Conservation (phyloP, 106 monocot genomes). For the Hemerocallis citrina region DNA sequence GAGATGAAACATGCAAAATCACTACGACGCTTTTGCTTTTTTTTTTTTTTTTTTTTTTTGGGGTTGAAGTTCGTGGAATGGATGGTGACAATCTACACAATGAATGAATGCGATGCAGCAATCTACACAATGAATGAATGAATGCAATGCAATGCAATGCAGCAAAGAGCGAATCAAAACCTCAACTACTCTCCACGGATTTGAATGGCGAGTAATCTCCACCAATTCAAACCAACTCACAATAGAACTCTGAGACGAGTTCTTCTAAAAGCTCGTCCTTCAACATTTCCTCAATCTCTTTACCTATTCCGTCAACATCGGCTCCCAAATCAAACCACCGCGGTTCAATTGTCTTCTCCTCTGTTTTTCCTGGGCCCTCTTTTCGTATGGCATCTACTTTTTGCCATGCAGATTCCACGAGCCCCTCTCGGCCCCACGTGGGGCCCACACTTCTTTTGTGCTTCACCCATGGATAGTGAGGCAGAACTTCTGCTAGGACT, state of each 20-base stretch:
- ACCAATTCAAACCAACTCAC: too few relatives aligned
- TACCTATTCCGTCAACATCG: constrained; percentile 45
- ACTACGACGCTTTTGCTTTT: not conserved
- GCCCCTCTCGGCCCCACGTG: constrained; percentile 13
- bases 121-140: too few relatives aligned
- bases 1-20: not conserved
- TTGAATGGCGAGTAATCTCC: too few relatives aligned
- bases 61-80: not conserved
- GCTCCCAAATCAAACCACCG: constrained; percentile 48
- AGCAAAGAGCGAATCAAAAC: not conserved
- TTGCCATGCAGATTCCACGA: constrained; percentile 56
- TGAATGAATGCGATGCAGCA: too few relatives aligned
- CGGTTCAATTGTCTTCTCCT: constrained; percentile 23
- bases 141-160: not conserved
- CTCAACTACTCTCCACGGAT: not conserved
- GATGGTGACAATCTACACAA: not conserved
- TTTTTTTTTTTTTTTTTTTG: too few relatives aligned
- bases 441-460: constrained; percentile 5
- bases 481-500: constrained; percentile 26
- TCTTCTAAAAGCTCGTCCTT: constrained; percentile 63
- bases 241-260: constrained; percentile 26
- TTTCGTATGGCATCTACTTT: constrained; percentile 19
- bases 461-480: constrained; percentile 41
- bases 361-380: constrained; percentile 14
- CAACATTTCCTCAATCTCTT: constrained; percentile 55